Base-by-base conservation (phyloP, 805 yeast genomes). In the Pichia cephalocereana region DNA sequence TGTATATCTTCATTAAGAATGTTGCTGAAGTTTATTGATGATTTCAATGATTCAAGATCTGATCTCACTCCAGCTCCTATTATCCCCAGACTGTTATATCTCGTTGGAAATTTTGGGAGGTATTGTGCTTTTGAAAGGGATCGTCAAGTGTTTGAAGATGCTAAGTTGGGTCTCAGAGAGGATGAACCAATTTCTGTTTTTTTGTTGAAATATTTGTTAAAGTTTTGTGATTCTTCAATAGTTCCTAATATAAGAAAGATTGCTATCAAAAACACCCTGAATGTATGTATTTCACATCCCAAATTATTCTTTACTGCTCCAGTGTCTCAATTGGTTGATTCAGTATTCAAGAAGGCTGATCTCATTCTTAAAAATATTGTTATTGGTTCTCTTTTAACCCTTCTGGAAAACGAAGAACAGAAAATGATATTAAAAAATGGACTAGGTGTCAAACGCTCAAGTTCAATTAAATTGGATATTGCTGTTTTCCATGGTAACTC, bases 51-150 rank as follows among this genome's bases (percentile, higher is more conserved):
- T 7, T 31, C 42, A 42, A 38, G 42, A 3, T 39, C 46, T 11
- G 44, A 38, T 14, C 9, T 60, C 60, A 37, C 54, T 47, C 58
- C 68, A 4, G 82, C 76, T 44, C 65, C 71, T 3, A 79, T 72
- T 53, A 55, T 83, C 4, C 71, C 72, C 23, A 74, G 86, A 50
- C 61, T 87, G 7, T 58, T 88, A 2, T 77, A 76, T 55, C 64
- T 88, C 23, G 60, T 86, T 6, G 90, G 95, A 0, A 75, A 76
- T 40, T 79, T 88, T 65, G 95, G 90, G 0, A 71, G 82, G 42
- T 75, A 74, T 53, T 85, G 93, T 54, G 65, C 76, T n/a, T 72
- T 86, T 47, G 84, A 79, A 47, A 61, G 59, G 6, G 64, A 70
- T 43, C 58, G 73, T 15, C 62, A 60, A 0, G 45, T 70, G 1